Base-by-base conservation (phyloP, 805 yeast species). In the Myxozyma kluyveri region DNA sequence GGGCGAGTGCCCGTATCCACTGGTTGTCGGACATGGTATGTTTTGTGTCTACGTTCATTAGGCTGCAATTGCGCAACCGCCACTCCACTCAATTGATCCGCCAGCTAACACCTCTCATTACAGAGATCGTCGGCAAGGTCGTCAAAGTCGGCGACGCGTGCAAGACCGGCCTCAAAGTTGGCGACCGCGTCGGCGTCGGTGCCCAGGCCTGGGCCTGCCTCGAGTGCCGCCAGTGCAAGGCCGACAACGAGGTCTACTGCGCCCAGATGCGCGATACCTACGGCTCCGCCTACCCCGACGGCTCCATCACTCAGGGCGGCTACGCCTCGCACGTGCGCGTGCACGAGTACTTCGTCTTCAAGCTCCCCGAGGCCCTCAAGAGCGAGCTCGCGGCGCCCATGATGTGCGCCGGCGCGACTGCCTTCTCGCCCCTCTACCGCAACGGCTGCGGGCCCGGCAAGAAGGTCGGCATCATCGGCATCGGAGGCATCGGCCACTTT, bases 171-270 rank as follows among this genome's bases (percentile, higher is more conserved):
- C 47, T 74, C 69, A 69, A 74, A 63, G 66, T 82, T 18, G 95
- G 95, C 47, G 83, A 87, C 56, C 73, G 87, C 59, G 93, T 84
- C 18, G 95, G 91, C 49, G 76, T 84, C 42, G 95, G 95, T 60
- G 90, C 93, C 23, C 82, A 78, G 62, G 72, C 75, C 14, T 72
- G 71, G 53, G 71, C 84, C 29, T 86, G 93, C 70, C 67, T 73
- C 47, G 70, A 76, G n/a, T 86, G 95, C 69, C 63, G 72, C 39
- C 72, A 80, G 62, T 86, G 89, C 73, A 65, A 72, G 18, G 54
- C 63, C 27, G 73, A 72, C 59, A 75, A 81, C 63, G 84, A 82
- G 57, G 72, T 70, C 59, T 79, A 78, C 71, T 85, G 93, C 70
- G 50, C 65, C 10, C 65, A 74, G 9, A 64, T 72, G n/a, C 74